Conservation (phyloP, 306 rosid genomes). For the Acacia confusa region DNA sequence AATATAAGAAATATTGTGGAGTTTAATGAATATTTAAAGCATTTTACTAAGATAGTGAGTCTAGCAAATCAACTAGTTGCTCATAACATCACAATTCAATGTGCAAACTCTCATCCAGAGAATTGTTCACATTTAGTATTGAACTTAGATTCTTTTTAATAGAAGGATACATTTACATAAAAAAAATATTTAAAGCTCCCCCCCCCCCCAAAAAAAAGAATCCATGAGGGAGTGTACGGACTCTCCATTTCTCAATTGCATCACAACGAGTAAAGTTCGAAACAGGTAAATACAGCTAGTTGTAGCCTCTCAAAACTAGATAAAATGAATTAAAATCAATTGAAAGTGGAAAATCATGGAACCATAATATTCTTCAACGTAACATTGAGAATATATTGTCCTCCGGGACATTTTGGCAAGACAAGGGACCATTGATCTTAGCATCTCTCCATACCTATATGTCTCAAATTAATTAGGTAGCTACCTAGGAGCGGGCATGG, state of each 20-base stretch:
- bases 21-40: no score
- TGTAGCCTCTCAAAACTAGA: constrained; percentile 13
- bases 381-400: constrained; percentile 12
- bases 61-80: no score
- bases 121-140: no score
- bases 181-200: no score
- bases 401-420: constrained; percentile 27
- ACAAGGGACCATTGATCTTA: constrained; percentile 16
- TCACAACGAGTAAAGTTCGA: background rate
- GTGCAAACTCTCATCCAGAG: no score
- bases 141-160: no score
- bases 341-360: constrained; percentile 5
- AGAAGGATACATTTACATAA: background rate
- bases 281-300: background rate
- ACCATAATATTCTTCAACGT: constrained; percentile 21
- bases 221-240: background rate
- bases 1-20: no score
- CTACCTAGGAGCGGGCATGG: background rate
- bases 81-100: no score
- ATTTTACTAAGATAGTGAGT: no score
- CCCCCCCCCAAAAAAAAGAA: no score
- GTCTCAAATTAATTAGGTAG: background rate
- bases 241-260: background rate
- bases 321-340: background rate
- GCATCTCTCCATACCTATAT: background rate